These are phyloP conservation scores for Ceratocystis alfenasii DNA, from an alignment of 2,329 filamentous ascomycete species.

Conservation along the genomic window DNA sequence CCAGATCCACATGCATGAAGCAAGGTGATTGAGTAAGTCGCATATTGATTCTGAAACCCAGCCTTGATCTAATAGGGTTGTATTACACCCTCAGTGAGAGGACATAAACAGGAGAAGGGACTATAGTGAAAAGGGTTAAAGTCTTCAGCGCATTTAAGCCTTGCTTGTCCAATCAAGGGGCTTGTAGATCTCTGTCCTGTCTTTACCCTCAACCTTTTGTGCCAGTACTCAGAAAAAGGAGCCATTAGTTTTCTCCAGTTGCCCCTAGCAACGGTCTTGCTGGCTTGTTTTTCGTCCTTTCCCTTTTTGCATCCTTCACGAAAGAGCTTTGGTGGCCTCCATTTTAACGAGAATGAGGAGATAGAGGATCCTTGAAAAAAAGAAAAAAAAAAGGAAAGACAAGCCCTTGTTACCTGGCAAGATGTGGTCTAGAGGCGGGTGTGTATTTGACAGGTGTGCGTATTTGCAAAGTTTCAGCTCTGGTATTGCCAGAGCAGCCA, in stretches of 20 bases:
- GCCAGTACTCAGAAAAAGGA: background rate
- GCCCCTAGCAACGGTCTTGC: background rate
- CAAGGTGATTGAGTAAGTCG: background rate
- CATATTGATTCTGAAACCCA: conserved; percentile 4
- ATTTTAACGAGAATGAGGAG: conserved; percentile 8
- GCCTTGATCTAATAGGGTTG: background rate
- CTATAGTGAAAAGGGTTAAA: conserved; percentile 4
- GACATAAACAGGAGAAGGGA: background rate
- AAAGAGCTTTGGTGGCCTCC: conserved; percentile 11
- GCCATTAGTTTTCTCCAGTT: background rate
- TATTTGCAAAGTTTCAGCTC: no score
- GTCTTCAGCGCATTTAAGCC: conserved; percentile 1
- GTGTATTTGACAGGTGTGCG: background rate
- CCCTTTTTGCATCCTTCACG: conserved; percentile 1
- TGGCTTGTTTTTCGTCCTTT: background rate
- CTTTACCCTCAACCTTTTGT: background rate
- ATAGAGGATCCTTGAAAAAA: background rate
- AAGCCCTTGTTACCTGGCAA: background rate
- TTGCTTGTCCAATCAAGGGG: conserved; percentile 4
- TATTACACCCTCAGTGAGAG: background rate
- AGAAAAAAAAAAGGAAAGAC: background rate
- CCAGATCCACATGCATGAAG: background rate
- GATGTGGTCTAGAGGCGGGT: background rate
- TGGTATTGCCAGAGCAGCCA: background rate
- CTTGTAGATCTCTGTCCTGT: background rate